Conservation (phyloP, 2,329 filamentous ascomycete genomes). For the Cladosporium sphaerospermum region DNA sequence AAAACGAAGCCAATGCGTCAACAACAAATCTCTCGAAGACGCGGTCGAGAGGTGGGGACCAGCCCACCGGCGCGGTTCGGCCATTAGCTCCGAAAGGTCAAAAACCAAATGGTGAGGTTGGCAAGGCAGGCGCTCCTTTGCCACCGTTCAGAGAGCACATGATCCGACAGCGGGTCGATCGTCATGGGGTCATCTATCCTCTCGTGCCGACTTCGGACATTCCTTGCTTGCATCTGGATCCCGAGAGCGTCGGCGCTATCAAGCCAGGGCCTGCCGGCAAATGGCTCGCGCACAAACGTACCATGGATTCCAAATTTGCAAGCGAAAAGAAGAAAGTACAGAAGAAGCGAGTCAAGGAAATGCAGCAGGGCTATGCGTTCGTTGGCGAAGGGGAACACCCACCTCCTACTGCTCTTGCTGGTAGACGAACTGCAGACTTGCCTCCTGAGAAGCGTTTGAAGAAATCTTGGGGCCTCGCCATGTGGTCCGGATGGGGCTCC, state of each 20-base stretch:
- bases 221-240: slow-evolving; percentile 57
- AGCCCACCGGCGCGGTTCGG: slow-evolving; percentile 5
- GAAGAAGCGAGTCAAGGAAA: slow-evolving; percentile 65
- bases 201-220: slow-evolving; percentile 61
- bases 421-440: slow-evolving; percentile 39
- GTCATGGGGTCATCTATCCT: slow-evolving; percentile 66
- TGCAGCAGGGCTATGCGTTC: slow-evolving; percentile 63
- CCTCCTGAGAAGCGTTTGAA: slow-evolving; percentile 41
- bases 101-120: slow-evolving; percentile 47
- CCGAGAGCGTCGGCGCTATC: slow-evolving; percentile 66
- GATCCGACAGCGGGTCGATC: slow-evolving; percentile 82
- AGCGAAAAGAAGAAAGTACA: slow-evolving; percentile 65
- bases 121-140: slow-evolving; percentile 78
- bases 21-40: slow-evolving; percentile 10
- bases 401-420: slow-evolving; percentile 68
- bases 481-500: slow-evolving; percentile 85
- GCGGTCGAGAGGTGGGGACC: slow-evolving; percentile 13
- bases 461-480: slow-evolving; percentile 62
- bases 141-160: slow-evolving; percentile 77
- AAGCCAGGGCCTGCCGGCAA: slow-evolving; percentile 74
- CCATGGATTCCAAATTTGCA: slow-evolving; percentile 69
- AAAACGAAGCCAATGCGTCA: slow-evolving; percentile 15
- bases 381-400: slow-evolving; percentile 68
- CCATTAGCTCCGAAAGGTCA: slow-evolving; percentile 17
- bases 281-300: slow-evolving; percentile 69